Base-by-base conservation (phyloP, 805 yeast species). In the Schizosaccharomyces japonicus region DNA sequence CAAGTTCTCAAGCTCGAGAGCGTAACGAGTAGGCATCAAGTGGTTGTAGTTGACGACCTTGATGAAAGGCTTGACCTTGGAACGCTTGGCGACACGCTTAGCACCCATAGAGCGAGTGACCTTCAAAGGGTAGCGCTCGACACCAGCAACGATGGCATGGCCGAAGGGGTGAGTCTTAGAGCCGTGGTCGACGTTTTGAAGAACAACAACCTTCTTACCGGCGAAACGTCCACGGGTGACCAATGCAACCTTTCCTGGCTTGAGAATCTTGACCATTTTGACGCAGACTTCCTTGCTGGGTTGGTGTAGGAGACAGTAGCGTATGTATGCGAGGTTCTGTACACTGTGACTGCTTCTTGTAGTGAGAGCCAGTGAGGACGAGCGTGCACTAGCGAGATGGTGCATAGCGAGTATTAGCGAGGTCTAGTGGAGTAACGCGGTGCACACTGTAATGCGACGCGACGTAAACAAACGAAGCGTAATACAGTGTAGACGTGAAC, bases 211-310 rank as follows among this genome's bases (percentile, higher is more conserved):
- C 80, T 90, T 90, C 81, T 85, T 87, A 76, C 98, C 98, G 69
- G 98, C 98, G 82, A 76, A 87, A 76, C 98, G 90, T 66, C 98
- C 98, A 71, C 96, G 87, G 71, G 85, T 94, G 69, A 90, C 85
- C 73, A 90, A 85, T 75, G 96, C 93, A 80, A 66, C 47, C 47
- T 45, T 45, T 30, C 47, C 47, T 29, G 47, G 47, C 26, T 45
- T 45, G 26, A 45, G 17, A 31, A 45, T 28, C 46, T 42, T 42
- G 30, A 27, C 46, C 46, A 42, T 42, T 28, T 27, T 42, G 46
- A n/a, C n/a, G n/a, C n/a, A n/a, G n/a, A n/a, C n/a, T n/a, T n/a
- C n/a, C n/a, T n/a, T n/a, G n/a, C n/a, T n/a, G n/a, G n/a, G n/a
- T n/a, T n/a, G n/a, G n/a, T n/a, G n/a, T n/a, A n/a, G n/a, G n/a